These are phyloP conservation scores for Phytophthora boehmeriae DNA, from an alignment of 352 stramenopile species.

Conservation along the genomic window DNA sequence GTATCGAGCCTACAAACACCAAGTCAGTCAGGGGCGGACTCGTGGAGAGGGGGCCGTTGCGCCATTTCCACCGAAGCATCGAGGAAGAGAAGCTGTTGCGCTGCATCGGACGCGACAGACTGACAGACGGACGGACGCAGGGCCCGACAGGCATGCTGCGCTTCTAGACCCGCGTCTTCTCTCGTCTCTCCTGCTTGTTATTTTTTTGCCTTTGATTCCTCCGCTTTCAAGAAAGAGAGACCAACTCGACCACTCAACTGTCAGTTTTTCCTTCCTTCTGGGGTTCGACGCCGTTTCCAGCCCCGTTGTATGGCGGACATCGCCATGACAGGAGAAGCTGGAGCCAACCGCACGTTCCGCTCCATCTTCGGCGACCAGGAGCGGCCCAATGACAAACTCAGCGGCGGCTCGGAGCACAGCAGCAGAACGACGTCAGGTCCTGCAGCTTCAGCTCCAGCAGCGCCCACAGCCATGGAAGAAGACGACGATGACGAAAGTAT, in stretches of 20 bases:
- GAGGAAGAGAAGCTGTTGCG: constrained; percentile 23
- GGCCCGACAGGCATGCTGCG: constrained; percentile 43
- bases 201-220: background rate
- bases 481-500: constrained; percentile 51
- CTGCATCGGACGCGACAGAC: constrained; percentile 9
- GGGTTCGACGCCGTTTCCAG: background rate
- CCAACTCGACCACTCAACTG: too few relatives aligned
- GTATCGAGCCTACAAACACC: background rate
- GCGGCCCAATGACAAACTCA: constrained; percentile 21
- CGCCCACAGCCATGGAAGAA: constrained; percentile 20
- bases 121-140: constrained; percentile 28
- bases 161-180: constrained; percentile 42
- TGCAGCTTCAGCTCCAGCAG: background rate
- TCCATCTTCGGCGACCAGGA: constrained; percentile 58
- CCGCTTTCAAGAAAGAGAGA: constrained; percentile 22
- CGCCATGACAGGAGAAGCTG: constrained; percentile 52
- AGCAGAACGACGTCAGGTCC: constrained; percentile 6
- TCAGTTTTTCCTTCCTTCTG: too few relatives aligned
- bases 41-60: constrained; percentile 30
- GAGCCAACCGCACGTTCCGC: constrained; percentile 73
- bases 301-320: constrained; percentile 35
- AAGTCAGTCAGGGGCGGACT: background rate
- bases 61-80: constrained; percentile 34
- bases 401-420: constrained; percentile 19
- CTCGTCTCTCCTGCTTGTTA: constrained; percentile 26